phyloP scores from a whole-genome alignment of 306 rosid genomes.

The Begonia masoniana region DNA sequence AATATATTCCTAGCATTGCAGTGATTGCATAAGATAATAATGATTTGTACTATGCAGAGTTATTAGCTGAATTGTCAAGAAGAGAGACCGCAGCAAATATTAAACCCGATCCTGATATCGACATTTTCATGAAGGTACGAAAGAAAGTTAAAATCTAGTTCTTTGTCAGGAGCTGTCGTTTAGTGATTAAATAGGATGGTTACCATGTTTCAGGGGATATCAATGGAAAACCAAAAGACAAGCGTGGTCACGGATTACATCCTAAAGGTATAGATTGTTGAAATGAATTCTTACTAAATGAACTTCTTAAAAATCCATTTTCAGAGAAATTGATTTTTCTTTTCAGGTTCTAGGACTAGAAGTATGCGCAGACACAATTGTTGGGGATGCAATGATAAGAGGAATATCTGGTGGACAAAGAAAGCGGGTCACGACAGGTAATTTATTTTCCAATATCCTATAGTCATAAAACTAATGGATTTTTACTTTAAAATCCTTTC shows the following conservation, averaged over 20 bases:
- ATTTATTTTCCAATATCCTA: background rate
- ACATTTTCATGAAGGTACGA: slow-evolving; percentile 20
- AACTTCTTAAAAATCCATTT: too few relatives aligned
- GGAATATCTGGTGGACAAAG: slow-evolving; percentile 45
- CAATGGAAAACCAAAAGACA: slow-evolving; percentile 10
- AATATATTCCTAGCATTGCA: too few relatives aligned
- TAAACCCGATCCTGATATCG: slow-evolving; percentile 36
- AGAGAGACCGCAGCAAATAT: slow-evolving; percentile 30
- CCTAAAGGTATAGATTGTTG: slow-evolving; percentile 5
- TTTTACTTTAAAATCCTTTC: too few relatives aligned
- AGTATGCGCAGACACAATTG: slow-evolving; percentile 28
- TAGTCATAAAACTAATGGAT: background rate
- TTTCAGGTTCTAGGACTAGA: slow-evolving; percentile 33
- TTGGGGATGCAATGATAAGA: slow-evolving; percentile 30
- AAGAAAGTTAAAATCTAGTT: background rate
- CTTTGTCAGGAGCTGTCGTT: too few relatives aligned
- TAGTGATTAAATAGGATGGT: too few relatives aligned
- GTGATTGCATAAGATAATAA: background rate
- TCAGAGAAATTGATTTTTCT: background rate
- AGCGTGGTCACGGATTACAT: slow-evolving; percentile 12
- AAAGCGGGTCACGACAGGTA: slow-evolving; percentile 40
- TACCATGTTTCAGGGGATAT: slow-evolving; percentile 5
- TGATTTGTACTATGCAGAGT: slow-evolving; percentile 10
- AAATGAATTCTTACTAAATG: too few relatives aligned
- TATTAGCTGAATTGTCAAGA: slow-evolving; percentile 31